Evolutionary conservation across 129 eudicot genomes (phyloP), one percentile per base, ranked within the genome.

Genomic region (Flaveria trinervia): DNA sequence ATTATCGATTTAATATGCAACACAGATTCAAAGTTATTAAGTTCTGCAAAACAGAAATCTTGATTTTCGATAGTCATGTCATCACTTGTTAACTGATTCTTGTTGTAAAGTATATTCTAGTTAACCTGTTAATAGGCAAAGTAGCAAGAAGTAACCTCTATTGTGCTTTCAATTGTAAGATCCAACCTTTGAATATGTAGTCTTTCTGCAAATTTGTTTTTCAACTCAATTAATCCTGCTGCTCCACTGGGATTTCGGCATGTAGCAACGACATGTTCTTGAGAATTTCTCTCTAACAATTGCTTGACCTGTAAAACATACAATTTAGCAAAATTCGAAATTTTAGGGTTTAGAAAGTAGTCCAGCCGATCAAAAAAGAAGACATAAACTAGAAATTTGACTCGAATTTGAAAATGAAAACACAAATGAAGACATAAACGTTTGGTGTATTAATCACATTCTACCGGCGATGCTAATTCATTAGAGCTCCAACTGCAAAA

Each of bases 241-340:
- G 98, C 83, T n/a, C 72, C 79, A 67, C 50, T 61, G 65, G 97
- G 98, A 82, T 86, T 86, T 22, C 98, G 96, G 49, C 98, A 94
- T 41, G 98, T 87, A 55, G 96, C 99, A 28, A 94, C 77, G 13
- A 94, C 97, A 56, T 84, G 88, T 59, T 93, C 96, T 51, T 82
- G 81, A 15, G 88, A 81, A 74, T 82, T 83, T 72, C 77, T 86
- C 81, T 81, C 90, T 56, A 94, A 76, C 84, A 94, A 87, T 67
- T 94, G 96, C 84, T 80, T 94, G 43, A 88, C 99, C 99, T 94
- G 83, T 28, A 26, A 41, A 60, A 14, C 73, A 66, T 36, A 43
- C 57, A 39, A 30, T 36, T 28, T 11, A 76, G 22, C 59, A 74
- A 49, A 74, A 71, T 22, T 10, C 22, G 57, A 71, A 72, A 65